Evolutionary conservation across 2,329 filamentous ascomycete species (phyloP).

Genomic region (Lachnellula hyalina): DNA sequence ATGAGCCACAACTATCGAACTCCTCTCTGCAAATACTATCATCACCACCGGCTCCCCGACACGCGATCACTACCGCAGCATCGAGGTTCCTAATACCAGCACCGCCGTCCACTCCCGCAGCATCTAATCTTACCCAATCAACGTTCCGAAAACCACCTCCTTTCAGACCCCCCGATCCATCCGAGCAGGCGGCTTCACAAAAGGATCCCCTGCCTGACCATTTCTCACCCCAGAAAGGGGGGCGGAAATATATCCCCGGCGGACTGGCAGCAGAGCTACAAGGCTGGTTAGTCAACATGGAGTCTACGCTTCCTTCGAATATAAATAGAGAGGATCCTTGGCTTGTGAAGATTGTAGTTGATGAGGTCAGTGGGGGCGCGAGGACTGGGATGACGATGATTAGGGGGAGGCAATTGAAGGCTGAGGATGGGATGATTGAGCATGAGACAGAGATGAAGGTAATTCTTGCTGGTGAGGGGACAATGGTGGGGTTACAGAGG

Average conservation of each 20-base stretch:
- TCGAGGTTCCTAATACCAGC: conserved; percentile 28
- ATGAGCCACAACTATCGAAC: conserved; percentile 5
- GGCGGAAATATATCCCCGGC: conserved; percentile 42
- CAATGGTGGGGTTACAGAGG: conserved; percentile 22
- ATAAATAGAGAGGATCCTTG: conserved; percentile 21
- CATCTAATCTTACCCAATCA: not conserved
- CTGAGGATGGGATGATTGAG: conserved; percentile 15
- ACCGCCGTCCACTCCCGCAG: conserved; percentile 16
- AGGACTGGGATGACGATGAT: conserved; percentile 27
- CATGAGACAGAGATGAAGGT: conserved; percentile 17
- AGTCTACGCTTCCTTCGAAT: conserved; percentile 17
- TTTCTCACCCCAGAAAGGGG: conserved; percentile 48
- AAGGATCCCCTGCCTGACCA: conserved; percentile 41
- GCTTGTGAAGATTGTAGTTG: conserved; percentile 26
- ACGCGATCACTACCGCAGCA: conserved; percentile 18
- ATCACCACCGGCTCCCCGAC: conserved; percentile 13
- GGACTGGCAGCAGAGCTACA: conserved; percentile 45
- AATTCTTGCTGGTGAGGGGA: conserved; percentile 30
- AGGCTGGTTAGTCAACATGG: conserved; percentile 44
- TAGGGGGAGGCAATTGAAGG: conserved; percentile 20
- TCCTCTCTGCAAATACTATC: conserved; percentile 20
- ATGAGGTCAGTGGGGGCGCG: conserved; percentile 23
- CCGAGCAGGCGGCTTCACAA: conserved; percentile 8
- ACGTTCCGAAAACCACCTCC: conserved; percentile 30
- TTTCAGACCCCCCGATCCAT: conserved; percentile 28